A percentile compares a stretch with the other conserved stretches of the same genome.
Evolutionary conservation across 1,284 basidiomycete species (phyloP).

Genomic region (Austroboletus novae-zelandiae): DNA sequence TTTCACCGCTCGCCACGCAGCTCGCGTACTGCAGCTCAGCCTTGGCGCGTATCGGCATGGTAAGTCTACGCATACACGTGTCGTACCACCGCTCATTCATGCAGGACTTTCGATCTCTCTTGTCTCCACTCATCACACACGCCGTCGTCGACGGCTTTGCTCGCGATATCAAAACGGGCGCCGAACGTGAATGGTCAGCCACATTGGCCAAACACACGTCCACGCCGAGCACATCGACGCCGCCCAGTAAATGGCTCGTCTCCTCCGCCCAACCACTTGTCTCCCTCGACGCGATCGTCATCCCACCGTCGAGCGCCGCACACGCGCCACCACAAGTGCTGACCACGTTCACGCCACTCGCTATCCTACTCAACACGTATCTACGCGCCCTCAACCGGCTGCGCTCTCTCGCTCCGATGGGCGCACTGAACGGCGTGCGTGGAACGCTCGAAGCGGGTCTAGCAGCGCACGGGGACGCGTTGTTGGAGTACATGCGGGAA

Average conservation of each 20-base stretch:
- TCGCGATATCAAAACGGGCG: slow-evolving; percentile 25
- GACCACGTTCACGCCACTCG: slow-evolving; percentile 76
- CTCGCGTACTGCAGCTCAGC: slow-evolving; percentile 91
- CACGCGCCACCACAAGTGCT: slow-evolving; percentile 70
- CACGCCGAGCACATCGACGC: slow-evolving; percentile 6
- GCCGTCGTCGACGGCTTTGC: slow-evolving; percentile 34
- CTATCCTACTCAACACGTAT: slow-evolving; percentile 72
- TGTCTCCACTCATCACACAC: slow-evolving; percentile 29
- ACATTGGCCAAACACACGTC: slow-evolving; percentile 19
- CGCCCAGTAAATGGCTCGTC: slow-evolving; percentile 54
- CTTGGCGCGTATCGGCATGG: slow-evolving; percentile 85
- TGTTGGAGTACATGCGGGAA: slow-evolving; percentile 30
- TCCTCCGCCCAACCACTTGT: slow-evolving; percentile 35
- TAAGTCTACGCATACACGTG: slow-evolving; percentile 8
- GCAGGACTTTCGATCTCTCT: slow-evolving; percentile 29
- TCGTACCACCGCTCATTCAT: background rate
- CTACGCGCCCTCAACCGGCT: slow-evolving; percentile 78
- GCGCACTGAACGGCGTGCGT: slow-evolving; percentile 46
- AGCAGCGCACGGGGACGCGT: slow-evolving; percentile 41
- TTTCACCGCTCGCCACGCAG: slow-evolving; percentile 86
- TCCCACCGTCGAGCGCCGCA: slow-evolving; percentile 30
- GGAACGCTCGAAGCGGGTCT: slow-evolving; percentile 53
- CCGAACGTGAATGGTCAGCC: slow-evolving; percentile 29
- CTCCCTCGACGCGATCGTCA: slow-evolving; percentile 27
- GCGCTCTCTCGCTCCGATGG: slow-evolving; percentile 73